These are phyloP conservation scores for Penicillium sp. DNA, from an alignment of 2,329 filamentous ascomycete genomes.

Conservation along the genomic window DNA sequence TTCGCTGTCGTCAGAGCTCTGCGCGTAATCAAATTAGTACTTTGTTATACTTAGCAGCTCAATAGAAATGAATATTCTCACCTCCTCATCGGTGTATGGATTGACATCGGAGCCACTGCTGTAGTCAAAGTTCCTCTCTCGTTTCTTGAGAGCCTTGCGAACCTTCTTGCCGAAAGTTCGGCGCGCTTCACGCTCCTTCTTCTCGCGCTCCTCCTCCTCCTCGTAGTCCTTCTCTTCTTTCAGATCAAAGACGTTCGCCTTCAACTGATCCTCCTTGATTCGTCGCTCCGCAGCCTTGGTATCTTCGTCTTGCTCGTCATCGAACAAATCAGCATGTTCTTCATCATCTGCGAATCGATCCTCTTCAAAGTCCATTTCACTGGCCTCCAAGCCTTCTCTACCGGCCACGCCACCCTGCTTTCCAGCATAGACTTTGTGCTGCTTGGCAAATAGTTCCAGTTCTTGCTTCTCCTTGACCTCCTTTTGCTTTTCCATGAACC, in stretches of 20 bases:
- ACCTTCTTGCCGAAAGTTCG: slow-evolving; percentile 77
- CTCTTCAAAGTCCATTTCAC: slow-evolving; percentile 72
- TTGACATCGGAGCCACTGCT: slow-evolving; percentile 71
- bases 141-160: slow-evolving; percentile 79
- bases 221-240: slow-evolving; percentile 74
- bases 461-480: slow-evolving; percentile 61
- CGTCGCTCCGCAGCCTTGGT: slow-evolving; percentile 72
- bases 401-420: slow-evolving; percentile 52
- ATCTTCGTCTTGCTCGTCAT: slow-evolving; percentile 79
- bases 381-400: slow-evolving; percentile 61
- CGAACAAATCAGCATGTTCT: slow-evolving; percentile 76
- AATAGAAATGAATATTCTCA: slow-evolving; percentile 34
- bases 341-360: slow-evolving; percentile 87
- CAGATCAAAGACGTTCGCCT: slow-evolving; percentile 82
- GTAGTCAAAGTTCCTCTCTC: slow-evolving; percentile 87
- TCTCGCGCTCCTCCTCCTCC: slow-evolving; percentile 69
- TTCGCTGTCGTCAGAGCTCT: slow-evolving; percentile 69
- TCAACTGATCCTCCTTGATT: slow-evolving; percentile 81
- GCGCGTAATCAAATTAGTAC: slow-evolving; percentile 22
- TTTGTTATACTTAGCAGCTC: slow-evolving; percentile 1
- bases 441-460: slow-evolving; percentile 61
- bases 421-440: slow-evolving; percentile 54
- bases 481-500: slow-evolving; percentile 72
- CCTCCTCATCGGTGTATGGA: slow-evolving; percentile 61
- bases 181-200: slow-evolving; percentile 68